A percentile compares a stretch with the other conserved stretches of the same genome.
Conservation (phyloP, 192 early-diverging fungal genomes). For the Gonapodya prolifera region DNA sequence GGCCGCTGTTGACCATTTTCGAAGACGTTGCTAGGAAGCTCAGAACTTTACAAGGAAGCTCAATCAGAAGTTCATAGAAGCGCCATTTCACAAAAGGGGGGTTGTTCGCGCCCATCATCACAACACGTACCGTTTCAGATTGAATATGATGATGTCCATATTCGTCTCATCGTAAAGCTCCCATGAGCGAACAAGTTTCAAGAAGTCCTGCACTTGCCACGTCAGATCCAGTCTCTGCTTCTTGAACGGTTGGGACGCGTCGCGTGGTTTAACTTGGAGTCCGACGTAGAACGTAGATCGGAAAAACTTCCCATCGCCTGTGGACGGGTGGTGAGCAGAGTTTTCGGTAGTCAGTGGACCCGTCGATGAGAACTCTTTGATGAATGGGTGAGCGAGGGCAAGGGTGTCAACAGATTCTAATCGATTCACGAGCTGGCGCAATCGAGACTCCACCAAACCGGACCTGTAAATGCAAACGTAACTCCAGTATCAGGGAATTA, state of each 20-base stretch:
- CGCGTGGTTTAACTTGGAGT: slow-evolving; percentile 46
- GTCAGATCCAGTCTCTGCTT: slow-evolving; percentile 73
- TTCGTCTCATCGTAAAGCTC: slow-evolving; percentile 54
- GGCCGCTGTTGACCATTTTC: too few species aligned
- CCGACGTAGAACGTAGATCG: slow-evolving; percentile 82
- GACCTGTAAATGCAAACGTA: slow-evolving; percentile 31
- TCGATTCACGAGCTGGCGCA: slow-evolving; percentile 73
- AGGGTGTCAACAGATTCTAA: slow-evolving; percentile 68
- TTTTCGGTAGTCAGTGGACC: too few species aligned
- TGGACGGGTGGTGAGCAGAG: slow-evolving; percentile 47
- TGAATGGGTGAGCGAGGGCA: slow-evolving; percentile 71
- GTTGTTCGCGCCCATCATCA: too few species aligned
- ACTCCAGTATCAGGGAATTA: too few species aligned
- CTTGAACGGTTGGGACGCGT: slow-evolving; percentile 35
- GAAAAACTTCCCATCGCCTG: slow-evolving; percentile 48
- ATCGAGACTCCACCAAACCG: slow-evolving; percentile 80
- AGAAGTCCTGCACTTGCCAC: slow-evolving; percentile 75
- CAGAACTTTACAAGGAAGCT: too few species aligned
- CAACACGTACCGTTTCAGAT: slow-evolving; percentile 37
- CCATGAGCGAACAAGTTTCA: slow-evolving; percentile 64
- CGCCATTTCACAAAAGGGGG: too few species aligned
- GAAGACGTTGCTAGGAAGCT: too few species aligned
- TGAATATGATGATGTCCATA: slow-evolving; percentile 55
- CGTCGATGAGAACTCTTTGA: slow-evolving; percentile 68
- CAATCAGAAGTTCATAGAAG: too few species aligned